Percentiles rank a stretch among this genome's conserved stretches.
Evolutionary conservation across 2,329 filamentous ascomycete species (phyloP).

Genomic region (Pyricularia sp.): DNA sequence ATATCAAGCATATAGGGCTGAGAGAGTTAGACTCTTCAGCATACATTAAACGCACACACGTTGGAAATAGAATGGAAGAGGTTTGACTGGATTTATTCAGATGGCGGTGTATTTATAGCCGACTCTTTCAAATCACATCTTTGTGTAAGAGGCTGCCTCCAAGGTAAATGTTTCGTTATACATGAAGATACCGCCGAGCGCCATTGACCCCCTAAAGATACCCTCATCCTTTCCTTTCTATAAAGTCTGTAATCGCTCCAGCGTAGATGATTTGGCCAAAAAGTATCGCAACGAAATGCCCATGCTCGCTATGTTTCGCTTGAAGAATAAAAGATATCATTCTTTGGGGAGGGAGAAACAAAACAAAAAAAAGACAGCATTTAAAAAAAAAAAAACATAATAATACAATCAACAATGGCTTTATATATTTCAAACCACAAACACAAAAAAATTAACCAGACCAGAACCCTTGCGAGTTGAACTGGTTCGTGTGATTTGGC

Average conservation of each 20-base stretch:
- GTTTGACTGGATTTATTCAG: background rate
- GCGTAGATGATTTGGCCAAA: background rate
- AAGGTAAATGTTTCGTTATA: background rate
- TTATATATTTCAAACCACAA: background rate
- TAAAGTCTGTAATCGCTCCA: background rate
- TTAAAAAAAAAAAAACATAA: background rate
- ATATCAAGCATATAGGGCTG: background rate
- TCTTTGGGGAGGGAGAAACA: background rate
- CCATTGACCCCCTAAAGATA: background rate
- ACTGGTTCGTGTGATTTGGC: slow-evolving; percentile 34
- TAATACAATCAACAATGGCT: background rate
- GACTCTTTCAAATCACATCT: background rate
- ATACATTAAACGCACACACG: background rate
- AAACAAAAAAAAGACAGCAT: background rate
- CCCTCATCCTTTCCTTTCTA: background rate
- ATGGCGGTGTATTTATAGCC: background rate
- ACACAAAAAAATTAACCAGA: background rate
- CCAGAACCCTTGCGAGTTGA: slow-evolving; percentile 7
- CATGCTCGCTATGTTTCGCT: background rate
- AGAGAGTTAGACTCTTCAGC: background rate
- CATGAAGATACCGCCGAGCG: background rate
- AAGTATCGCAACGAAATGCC: background rate
- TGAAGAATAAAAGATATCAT: background rate
- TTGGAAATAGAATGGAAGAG: too few relatives aligned
- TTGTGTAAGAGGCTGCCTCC: background rate